phyloP scores from a whole-genome alignment of 108 stramenopile genomes.

The Conticribra guillardii region DNA sequence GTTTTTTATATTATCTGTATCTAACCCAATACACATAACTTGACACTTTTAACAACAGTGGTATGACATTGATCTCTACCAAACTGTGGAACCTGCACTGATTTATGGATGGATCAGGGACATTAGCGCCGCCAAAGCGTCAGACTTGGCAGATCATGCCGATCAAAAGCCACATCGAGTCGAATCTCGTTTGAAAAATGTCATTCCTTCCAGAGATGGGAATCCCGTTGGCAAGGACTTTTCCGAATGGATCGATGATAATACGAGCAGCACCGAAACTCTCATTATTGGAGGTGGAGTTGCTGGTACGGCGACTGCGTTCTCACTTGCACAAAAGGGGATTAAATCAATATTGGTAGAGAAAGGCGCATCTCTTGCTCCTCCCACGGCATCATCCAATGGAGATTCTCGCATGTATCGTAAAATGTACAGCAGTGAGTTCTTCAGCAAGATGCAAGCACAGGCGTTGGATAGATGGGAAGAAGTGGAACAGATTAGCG shows the following conservation, averaged over 20 bases:
- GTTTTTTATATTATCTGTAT: too few species aligned
- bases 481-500: constrained; percentile 41
- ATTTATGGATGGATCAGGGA: constrained; percentile 55
- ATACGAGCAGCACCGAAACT: constrained; percentile 33
- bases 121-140: constrained; percentile 26
- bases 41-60: constrained; percentile 17
- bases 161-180: constrained; percentile 22
- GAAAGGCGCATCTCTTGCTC: constrained; percentile 34
- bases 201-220: constrained; percentile 23
- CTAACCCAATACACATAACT: background rate
- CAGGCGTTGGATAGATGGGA: constrained; percentile 41
- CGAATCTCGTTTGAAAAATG: background rate
- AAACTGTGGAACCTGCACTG: constrained; percentile 40
- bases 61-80: constrained; percentile 43
- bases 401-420: constrained; percentile 46
- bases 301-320: constrained; percentile 38
- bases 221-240: constrained; percentile 47
- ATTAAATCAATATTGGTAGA: constrained; percentile 38
- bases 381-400: constrained; percentile 29
- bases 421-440: constrained; percentile 49
- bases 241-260: constrained; percentile 52
- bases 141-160: constrained; percentile 23
- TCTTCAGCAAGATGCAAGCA: constrained; percentile 55
- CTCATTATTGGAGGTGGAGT: constrained; percentile 44
- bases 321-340: constrained; percentile 27